Conservation (phyloP, 2,329 filamentous ascomycete genomes). For the Trichoderma atroviride region DNA sequence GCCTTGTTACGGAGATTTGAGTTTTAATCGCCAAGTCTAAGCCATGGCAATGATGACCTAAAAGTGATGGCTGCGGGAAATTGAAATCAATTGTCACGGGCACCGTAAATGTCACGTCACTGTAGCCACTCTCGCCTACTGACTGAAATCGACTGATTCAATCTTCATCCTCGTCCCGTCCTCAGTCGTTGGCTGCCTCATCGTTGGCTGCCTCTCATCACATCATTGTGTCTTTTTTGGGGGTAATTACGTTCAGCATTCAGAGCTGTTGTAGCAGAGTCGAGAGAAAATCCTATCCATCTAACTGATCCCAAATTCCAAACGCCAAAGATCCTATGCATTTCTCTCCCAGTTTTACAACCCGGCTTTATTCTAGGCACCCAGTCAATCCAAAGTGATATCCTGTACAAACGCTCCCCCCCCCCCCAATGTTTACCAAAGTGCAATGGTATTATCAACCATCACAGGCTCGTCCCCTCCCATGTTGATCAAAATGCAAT, state of each 20-base stretch:
- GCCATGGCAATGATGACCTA: background rate
- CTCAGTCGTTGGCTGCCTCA: too few species aligned
- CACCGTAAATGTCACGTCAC: background rate
- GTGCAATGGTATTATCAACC: too few species aligned
- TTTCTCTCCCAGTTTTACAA: background rate
- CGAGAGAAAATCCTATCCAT: slow-evolving; percentile 11
- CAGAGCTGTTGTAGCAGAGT: slow-evolving; percentile 11
- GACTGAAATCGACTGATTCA: too few species aligned
- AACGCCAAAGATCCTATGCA: background rate
- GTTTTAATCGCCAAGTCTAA: background rate
- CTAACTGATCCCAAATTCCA: background rate
- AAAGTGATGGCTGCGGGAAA: background rate
- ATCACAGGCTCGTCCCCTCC: too few species aligned
- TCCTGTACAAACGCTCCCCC: background rate
- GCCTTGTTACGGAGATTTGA: background rate
- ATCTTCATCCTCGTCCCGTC: too few species aligned
- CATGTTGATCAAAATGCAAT: too few species aligned
- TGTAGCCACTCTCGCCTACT: background rate
- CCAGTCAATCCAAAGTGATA: background rate
- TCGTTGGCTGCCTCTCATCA: background rate
- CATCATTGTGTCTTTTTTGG: background rate
- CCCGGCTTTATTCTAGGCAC: background rate
- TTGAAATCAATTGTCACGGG: background rate
- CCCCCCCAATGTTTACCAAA: too few species aligned
- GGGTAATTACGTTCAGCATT: background rate